Conservation (phyloP, 1,284 basidiomycete genomes). For the Sanghuangporus sanghuang region DNA sequence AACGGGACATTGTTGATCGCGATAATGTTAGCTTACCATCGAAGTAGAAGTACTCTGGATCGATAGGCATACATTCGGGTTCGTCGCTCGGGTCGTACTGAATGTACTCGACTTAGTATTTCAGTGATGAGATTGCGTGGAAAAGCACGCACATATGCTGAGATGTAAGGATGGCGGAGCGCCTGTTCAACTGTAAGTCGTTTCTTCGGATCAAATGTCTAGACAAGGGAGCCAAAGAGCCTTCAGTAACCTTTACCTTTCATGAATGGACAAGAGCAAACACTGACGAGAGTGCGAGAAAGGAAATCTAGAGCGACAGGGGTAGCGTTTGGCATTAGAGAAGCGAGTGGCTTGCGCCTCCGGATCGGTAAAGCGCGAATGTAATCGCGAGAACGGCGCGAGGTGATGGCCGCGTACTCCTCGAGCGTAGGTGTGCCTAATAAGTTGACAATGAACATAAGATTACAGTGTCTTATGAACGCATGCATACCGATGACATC, state of each 20-base stretch:
- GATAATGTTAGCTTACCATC: constrained; percentile 48
- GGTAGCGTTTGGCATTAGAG: constrained; percentile 90
- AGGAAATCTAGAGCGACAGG: constrained; percentile 92
- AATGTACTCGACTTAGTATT: constrained; percentile 21
- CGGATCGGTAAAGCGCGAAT: constrained; percentile 99
- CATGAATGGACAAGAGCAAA: constrained; percentile 58
- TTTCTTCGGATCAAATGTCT: constrained; percentile 94
- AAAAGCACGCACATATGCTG: constrained; percentile 64
- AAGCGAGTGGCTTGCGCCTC: constrained; percentile 88
- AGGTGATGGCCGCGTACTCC: constrained; percentile 14
- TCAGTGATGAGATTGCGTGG: not conserved
- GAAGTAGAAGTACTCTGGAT: constrained; percentile 84
- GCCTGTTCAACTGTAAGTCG: constrained; percentile 96
- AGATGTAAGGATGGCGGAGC: constrained; percentile 88
- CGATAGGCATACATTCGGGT: constrained; percentile 66
- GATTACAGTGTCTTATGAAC: constrained; percentile 32
- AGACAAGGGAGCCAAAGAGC: constrained; percentile 78
- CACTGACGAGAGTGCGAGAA: constrained; percentile 73
- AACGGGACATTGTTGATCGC: not conserved
- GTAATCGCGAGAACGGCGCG: constrained; percentile 79
- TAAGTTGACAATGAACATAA: constrained; percentile 74
- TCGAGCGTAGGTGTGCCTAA: constrained; percentile 31
- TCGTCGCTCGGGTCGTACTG: constrained; percentile 86
- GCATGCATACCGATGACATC: constrained; percentile 84
- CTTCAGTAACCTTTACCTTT: constrained; percentile 12